A percentile compares a stretch with the other conserved stretches of the same genome.
phyloP scores from a whole-genome alignment of 768 basidiomycete species.

The Stropharia rugosoannulata region DNA sequence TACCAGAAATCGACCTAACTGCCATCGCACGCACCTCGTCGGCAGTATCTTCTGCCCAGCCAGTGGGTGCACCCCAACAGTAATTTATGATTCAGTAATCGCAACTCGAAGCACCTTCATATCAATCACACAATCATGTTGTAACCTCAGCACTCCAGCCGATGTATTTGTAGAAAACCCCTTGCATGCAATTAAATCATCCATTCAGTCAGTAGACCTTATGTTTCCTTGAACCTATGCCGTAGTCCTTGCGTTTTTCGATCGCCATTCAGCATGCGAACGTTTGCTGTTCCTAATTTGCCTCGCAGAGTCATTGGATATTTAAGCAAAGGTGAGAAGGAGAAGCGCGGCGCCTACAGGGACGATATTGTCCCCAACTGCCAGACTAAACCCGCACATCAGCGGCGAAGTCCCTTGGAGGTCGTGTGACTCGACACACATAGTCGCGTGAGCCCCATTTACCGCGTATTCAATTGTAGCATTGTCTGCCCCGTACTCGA shows the following conservation, averaged over 20 bases:
- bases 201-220: background rate
- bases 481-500: background rate
- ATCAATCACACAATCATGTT: background rate
- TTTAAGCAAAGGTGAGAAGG: background rate
- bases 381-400: conserved; percentile 6
- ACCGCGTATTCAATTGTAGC: background rate
- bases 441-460: background rate
- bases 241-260: no score
- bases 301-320: background rate
- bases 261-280: background rate
- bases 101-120: background rate
- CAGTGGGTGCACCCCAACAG: conserved; percentile 39
- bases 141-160: conserved; percentile 3
- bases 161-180: conserved; percentile 8
- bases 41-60: conserved; percentile 45
- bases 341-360: no score
- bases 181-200: background rate
- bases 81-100: background rate
- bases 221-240: no score
- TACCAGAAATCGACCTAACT: conserved; percentile 55
- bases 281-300: background rate
- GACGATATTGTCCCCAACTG: background rate
- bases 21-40: conserved; percentile 83
- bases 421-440: conserved; percentile 3
- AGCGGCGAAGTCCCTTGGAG: background rate